Evolutionary conservation across 768 basidiomycete species (phyloP), one percentile per base, ranked within the genome.

Genomic region (Strobilomyces dryophilus): DNA sequence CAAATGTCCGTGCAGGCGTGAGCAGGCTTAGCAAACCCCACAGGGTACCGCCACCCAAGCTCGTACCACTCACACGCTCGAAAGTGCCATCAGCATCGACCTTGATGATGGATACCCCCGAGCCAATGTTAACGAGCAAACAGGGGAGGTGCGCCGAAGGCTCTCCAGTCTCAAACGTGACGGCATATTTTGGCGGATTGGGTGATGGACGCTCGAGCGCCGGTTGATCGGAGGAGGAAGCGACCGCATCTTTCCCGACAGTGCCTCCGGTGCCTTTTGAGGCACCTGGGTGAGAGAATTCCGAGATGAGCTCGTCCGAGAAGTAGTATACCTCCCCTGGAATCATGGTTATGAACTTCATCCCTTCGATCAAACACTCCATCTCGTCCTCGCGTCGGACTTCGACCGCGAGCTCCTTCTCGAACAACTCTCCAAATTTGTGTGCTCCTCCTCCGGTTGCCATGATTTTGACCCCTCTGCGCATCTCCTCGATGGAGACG

Each of bases 281-380:
- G 20, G 61, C 37, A 20, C 58, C 57, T 12, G 73, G 65, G 56
- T 78, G 77, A 12, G 77, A 76, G 48, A 78, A 70, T 46, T 74
- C 78, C 66, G 89, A 88, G 51, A 98, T 95, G 61, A 98, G 83
- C 72, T 98, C 90, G 71, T 99, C 95, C 49, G 94, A 97, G 74
- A 98, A 98, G 78, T 87, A 98, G 74, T 98, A 99, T 27, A 92
- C 95, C 73, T 99, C 97, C 72, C 93, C 86, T 32, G 95, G 95
- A 55, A 99, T 95, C 68, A 89, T 85, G 34, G 89, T 88, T 69
- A 98, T 88, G 73, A 99, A 99, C 71, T 92, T 89, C 66, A 99
- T 78, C 27, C 97, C 97, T 62, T 92, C 87, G 60, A 98, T 98
- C 66, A 98, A 73, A 64, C 97, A 98, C 73, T 92, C 95, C 97